A percentile compares a stretch with the other conserved stretches of the same genome.
These are phyloP conservation scores for Globisporangium splendens DNA, from an alignment of 352 stramenopile species.

Conservation along the genomic window DNA sequence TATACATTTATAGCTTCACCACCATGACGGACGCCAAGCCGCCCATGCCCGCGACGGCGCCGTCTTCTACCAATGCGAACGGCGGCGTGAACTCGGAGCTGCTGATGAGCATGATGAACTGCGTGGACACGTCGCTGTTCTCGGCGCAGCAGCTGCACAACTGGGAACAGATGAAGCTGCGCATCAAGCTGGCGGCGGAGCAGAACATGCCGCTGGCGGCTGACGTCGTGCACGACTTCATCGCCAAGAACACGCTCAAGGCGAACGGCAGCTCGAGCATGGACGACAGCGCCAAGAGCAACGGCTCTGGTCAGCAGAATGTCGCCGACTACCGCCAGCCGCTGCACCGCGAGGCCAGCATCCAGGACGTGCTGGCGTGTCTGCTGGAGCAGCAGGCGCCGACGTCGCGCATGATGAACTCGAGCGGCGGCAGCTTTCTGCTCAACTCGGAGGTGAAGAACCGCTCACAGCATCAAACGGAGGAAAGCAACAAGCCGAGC, in stretches of 20 bases:
- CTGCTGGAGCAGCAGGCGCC: conserved; percentile 68
- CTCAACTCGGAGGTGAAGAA: conserved; percentile 55
- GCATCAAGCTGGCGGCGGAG: conserved; percentile 48
- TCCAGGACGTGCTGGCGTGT: conserved; percentile 75
- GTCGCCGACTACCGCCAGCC: conserved; percentile 41
- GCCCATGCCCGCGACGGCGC: not conserved
- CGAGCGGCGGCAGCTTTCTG: conserved; percentile 49
- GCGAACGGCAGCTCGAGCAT: conserved; percentile 16
- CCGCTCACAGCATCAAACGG: conserved; percentile 21
- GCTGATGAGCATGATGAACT: conserved; percentile 85
- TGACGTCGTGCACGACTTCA: conserved; percentile 26
- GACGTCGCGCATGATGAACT: conserved; percentile 41
- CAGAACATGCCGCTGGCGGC: conserved; percentile 32
- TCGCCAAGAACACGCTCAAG: conserved; percentile 40
- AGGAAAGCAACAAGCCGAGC: conserved; percentile 37
- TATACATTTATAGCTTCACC: too few relatives aligned
- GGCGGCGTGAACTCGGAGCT: conserved; percentile 65
- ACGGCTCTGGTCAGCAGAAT: conserved; percentile 5
- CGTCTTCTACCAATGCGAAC: not conserved
- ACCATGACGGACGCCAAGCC: conserved; percentile 1
- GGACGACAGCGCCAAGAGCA: conserved; percentile 9
- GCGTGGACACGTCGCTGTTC: conserved; percentile 80
- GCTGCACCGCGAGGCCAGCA: conserved; percentile 67
- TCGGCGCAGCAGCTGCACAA: conserved; percentile 66
- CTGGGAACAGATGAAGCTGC: conserved; percentile 77